Evolutionary conservation across 768 basidiomycete genomes (phyloP), one percentile per base, ranked within the genome.

Genomic region (Termitomyces sp.): DNA sequence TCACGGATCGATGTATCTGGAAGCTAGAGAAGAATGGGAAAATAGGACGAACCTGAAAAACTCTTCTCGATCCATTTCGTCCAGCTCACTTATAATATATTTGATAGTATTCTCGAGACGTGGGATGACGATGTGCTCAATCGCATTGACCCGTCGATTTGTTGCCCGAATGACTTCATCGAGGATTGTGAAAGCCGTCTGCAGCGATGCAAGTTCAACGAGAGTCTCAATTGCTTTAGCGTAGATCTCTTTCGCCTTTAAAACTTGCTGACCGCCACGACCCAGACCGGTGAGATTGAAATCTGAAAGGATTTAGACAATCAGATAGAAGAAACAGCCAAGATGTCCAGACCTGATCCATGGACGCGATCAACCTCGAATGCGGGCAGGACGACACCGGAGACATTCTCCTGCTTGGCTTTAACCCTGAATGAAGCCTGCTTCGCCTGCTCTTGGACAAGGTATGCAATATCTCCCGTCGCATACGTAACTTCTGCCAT

Each of bases 121-220:
- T 17, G 97, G 97, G 55, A 99, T 98, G 63, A 99, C 78, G 60
- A 99, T 86, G 68, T 99, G 93, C 64, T 99, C 97, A 60, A 99
- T 96, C 2, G 97, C 97, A 66, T 99, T 99, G 40, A 99, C 97
- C 59, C 97, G 86, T 50, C 97, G 90, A 70, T 98, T 99, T 37
- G 97, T 98, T n/a, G 95, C 93, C 45, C 93, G 90, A 65, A 99
- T 99, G 57, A 98, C 97, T 72, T 98, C 97, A 71, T 99, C 97
- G 37, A 99, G 83, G 62, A 98, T 98, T 55, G 88, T 96, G 75
- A 99, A 99, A 5, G 97, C 97, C 0, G 97, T 98, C 74, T 98
- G 90, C 41, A 99, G 76, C 12, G 93, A 96, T 1, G 97, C 97
- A 35, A 99, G 83, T 70, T 99, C 96, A 38, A 99, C 96, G 26